These are phyloP conservation scores for Pestalotiopsis sp. DNA, from an alignment of 2,329 filamentous ascomycete genomes.

Conservation along the genomic window DNA sequence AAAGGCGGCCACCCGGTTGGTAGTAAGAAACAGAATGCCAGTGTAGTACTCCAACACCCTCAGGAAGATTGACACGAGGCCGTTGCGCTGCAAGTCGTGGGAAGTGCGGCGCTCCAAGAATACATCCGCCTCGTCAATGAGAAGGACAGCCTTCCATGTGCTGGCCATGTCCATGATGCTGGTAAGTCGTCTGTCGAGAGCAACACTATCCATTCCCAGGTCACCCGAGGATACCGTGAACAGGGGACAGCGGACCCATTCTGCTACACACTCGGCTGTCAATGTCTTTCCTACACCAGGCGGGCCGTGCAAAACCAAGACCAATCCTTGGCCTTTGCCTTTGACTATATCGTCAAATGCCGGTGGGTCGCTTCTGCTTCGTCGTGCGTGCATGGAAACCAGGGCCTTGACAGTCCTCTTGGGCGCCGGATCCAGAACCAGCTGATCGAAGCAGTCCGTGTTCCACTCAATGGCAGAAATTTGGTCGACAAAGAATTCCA, in stretches of 20 bases:
- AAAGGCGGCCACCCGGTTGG: slow-evolving; percentile 6
- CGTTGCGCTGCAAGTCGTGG: slow-evolving; percentile 15
- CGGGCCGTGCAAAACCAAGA: slow-evolving; percentile 47
- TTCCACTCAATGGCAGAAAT: slow-evolving; percentile 21
- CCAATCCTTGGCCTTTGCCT: slow-evolving; percentile 38
- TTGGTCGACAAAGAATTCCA: slow-evolving; percentile 26
- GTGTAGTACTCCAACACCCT: slow-evolving; percentile 13
- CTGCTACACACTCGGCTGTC: slow-evolving; percentile 38
- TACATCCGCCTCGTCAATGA: slow-evolving; percentile 32
- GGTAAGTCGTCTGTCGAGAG: slow-evolving; percentile 22
- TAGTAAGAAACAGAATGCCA: slow-evolving; percentile 11
- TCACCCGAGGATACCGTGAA: slow-evolving; percentile 33
- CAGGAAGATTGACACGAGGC: slow-evolving; percentile 18
- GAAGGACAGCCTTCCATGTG: slow-evolving; percentile 38
- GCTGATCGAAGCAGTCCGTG: slow-evolving; percentile 21
- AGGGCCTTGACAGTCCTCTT: slow-evolving; percentile 24
- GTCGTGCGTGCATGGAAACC: slow-evolving; percentile 19
- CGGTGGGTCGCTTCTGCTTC: slow-evolving; percentile 18
- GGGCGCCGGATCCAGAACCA: slow-evolving; percentile 20
- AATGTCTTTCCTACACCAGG: slow-evolving; percentile 46
- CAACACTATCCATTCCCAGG: slow-evolving; percentile 25
- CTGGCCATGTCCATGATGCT: slow-evolving; percentile 40
- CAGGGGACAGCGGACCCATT: slow-evolving; percentile 31
- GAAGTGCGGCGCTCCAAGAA: slow-evolving; percentile 34
- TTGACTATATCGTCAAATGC: slow-evolving; percentile 16